These are phyloP conservation scores for Daldinia grandis DNA, from an alignment of 495 filamentous ascomycete species.

Conservation along the genomic window DNA sequence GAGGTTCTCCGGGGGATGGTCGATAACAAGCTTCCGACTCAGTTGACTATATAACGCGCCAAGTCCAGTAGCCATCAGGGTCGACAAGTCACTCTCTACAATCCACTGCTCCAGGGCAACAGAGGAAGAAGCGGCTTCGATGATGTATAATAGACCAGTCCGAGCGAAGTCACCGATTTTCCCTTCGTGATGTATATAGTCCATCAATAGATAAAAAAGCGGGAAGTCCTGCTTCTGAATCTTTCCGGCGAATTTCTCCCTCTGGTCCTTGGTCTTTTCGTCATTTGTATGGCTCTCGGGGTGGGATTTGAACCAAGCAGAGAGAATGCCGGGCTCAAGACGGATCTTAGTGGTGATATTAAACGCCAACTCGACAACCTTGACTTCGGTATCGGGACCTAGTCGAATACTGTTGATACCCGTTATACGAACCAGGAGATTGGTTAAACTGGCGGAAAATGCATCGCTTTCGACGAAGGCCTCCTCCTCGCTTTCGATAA, in stretches of 20 bases:
- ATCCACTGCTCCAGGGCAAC: conserved; percentile 90
- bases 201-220: conserved; percentile 91
- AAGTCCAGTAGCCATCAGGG: conserved; percentile 94
- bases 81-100: conserved; percentile 94
- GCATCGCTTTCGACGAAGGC: conserved; percentile 83
- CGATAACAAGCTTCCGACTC: conserved; percentile 75
- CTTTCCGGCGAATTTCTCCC: conserved; percentile 79
- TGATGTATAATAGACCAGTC: conserved; percentile 93
- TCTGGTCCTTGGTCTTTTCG: conserved; percentile 56
- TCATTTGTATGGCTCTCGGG: conserved; percentile 47
- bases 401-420: conserved; percentile 68
- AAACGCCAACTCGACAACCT: conserved; percentile 90
- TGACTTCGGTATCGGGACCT: conserved; percentile 75
- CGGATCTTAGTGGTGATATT: conserved; percentile 94
- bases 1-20: conserved; percentile 68
- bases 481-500: conserved; percentile 96
- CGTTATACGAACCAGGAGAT: conserved; percentile 74
- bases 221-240: conserved; percentile 95
- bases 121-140: conserved; percentile 88
- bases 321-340: conserved; percentile 80
- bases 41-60: conserved; percentile 97
- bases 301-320: conserved; percentile 82
- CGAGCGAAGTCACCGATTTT: conserved; percentile 96
- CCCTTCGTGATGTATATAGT: conserved; percentile 94
- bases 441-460: conserved; percentile 86